Percentiles rank a stretch among this genome's conserved stretches.
Conservation (phyloP, 2,329 filamentous ascomycete species). For the Achaetomium macrosporum region DNA sequence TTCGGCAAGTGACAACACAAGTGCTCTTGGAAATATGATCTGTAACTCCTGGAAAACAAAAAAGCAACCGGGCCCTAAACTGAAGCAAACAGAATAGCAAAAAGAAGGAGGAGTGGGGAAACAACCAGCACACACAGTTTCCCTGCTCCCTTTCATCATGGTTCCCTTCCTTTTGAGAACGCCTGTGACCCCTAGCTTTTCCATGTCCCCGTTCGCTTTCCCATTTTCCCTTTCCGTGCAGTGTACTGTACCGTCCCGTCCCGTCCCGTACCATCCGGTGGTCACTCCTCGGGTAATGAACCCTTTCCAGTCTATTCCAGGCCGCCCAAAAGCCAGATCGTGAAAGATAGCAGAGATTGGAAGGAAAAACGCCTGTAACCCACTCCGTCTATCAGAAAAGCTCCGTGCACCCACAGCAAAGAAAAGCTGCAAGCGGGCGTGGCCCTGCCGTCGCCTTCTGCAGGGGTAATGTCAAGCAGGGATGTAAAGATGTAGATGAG, state of each 20-base stretch:
- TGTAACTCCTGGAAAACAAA: too few species aligned
- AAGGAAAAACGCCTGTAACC: not conserved
- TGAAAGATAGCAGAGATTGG: not conserved
- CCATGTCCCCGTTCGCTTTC: not conserved
- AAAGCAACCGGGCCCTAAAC: too few species aligned
- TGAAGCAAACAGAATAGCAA: too few species aligned
- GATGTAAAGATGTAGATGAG: not conserved
- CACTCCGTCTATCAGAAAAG: constrained; percentile 5
- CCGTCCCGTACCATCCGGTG: constrained; percentile 4
- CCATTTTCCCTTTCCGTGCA: not conserved
- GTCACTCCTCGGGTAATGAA: not conserved
- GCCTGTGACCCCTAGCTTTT: not conserved
- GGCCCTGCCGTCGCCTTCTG: not conserved
- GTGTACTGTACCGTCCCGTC: not conserved
- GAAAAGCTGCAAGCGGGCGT: constrained; percentile 1
- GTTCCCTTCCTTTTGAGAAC: too few species aligned
- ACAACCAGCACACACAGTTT: not conserved
- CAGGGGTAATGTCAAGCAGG: not conserved
- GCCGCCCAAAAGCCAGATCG: constrained; percentile 4
- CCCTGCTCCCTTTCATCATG: too few species aligned
- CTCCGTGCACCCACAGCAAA: not conserved
- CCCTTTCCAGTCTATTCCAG: constrained; percentile 13
- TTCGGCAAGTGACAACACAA: not conserved
- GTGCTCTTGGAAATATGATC: not conserved
- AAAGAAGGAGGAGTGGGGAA: not conserved